These are phyloP conservation scores for Aspergillus alliaceus DNA, from an alignment of 2,329 filamentous ascomycete species.

Conservation along the genomic window DNA sequence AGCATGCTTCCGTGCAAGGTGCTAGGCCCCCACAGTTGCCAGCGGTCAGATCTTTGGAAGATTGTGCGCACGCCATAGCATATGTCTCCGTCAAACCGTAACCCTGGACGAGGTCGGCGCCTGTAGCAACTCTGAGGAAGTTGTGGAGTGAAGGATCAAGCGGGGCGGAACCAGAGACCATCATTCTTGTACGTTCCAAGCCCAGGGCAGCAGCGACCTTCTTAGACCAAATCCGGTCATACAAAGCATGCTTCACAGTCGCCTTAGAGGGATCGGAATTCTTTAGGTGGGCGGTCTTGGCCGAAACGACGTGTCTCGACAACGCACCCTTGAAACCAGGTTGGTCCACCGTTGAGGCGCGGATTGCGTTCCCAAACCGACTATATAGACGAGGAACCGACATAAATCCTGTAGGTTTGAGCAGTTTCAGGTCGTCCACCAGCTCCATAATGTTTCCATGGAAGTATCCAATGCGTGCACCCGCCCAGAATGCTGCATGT, in stretches of 20 bases:
- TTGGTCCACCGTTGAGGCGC: constrained; percentile 73
- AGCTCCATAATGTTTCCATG: constrained; percentile 84
- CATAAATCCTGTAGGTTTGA: constrained; percentile 78
- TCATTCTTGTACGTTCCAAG: constrained; percentile 67
- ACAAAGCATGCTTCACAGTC: constrained; percentile 56
- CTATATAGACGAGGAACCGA: constrained; percentile 93
- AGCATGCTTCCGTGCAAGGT: constrained; percentile 70
- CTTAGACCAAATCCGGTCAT: constrained; percentile 77
- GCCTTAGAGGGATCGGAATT: constrained; percentile 67
- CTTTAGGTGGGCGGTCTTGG: constrained; percentile 78
- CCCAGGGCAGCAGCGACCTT: constrained; percentile 85
- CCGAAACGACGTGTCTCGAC: constrained; percentile 73
- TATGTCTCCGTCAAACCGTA: constrained; percentile 96
- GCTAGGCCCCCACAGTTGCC: constrained; percentile 80
- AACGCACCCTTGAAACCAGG: constrained; percentile 78
- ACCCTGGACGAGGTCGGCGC: constrained; percentile 77
- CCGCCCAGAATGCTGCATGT: constrained; percentile 69
- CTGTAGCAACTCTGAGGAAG: constrained; percentile 83
- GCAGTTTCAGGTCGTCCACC: constrained; percentile 85
- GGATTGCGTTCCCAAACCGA: constrained; percentile 81
- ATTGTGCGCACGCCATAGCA: constrained; percentile 71
- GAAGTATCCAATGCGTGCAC: constrained; percentile 83
- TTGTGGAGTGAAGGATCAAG: constrained; percentile 84
- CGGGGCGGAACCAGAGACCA: constrained; percentile 88
- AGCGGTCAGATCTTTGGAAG: constrained; percentile 66